These are phyloP conservation scores for Cadophora luteo-olivacea DNA, from an alignment of 2,329 filamentous ascomycete genomes.

Conservation along the genomic window DNA sequence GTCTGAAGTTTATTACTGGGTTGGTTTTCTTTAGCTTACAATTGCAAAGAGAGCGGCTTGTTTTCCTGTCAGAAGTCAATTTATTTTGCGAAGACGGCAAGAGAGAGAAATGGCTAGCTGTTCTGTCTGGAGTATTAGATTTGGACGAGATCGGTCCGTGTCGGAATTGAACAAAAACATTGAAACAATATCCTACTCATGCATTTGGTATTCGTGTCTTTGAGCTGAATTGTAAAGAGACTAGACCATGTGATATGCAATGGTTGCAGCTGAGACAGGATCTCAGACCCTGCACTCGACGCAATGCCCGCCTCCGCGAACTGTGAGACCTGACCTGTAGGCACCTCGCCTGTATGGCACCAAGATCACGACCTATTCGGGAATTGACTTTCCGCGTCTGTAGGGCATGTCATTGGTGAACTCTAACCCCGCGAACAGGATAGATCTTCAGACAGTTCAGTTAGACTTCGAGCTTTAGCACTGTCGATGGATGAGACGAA, in stretches of 20 bases:
- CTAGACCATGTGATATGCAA: too few relatives aligned
- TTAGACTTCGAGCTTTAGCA: too few relatives aligned
- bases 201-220: too few relatives aligned
- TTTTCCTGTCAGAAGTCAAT: constrained; percentile 6
- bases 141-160: not conserved
- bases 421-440: not conserved
- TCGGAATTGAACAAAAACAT: not conserved
- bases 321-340: too few relatives aligned
- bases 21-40: not conserved
- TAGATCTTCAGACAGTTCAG: not conserved
- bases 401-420: not conserved
- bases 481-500: not conserved
- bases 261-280: too few relatives aligned
- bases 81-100: not conserved
- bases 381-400: not conserved
- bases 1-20: not conserved
- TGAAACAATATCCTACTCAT: not conserved
- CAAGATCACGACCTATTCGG: not conserved
- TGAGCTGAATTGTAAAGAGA: too few relatives aligned
- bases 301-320: too few relatives aligned
- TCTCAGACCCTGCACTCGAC: too few relatives aligned
- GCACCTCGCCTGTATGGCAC: too few relatives aligned
- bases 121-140: constrained; percentile 10
- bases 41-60: not conserved
- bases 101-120: not conserved